A percentile compares a stretch with the other conserved stretches of the same genome.
Evolutionary conservation across 2,329 filamentous ascomycete genomes (phyloP).

Genomic region (Aspergillus spinulosporus): DNA sequence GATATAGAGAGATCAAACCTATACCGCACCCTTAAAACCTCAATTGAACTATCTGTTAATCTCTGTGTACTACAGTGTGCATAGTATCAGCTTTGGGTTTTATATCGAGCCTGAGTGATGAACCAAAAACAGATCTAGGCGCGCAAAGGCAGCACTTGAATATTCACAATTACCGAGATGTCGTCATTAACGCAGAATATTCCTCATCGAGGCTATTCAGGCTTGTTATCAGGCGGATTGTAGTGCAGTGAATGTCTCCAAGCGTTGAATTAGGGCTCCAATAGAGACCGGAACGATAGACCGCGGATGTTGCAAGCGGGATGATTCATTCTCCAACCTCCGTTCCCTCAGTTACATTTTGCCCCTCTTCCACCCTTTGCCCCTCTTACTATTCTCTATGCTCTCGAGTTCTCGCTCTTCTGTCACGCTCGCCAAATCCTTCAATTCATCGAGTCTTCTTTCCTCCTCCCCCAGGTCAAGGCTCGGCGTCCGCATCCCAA

Average conservation of each 20-base stretch:
- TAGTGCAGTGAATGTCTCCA: not conserved
- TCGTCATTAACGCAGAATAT: constrained; percentile 2
- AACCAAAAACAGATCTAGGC: not conserved
- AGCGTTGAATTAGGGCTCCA: not conserved
- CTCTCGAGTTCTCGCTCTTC: constrained; percentile 10
- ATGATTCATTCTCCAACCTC: constrained; percentile 10
- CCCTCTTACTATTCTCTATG: constrained; percentile 11
- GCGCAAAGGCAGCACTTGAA: not conserved
- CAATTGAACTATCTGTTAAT: too few species aligned
- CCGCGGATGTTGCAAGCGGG: constrained; percentile 7
- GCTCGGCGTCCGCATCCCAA: constrained; percentile 22
- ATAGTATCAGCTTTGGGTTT: too few species aligned
- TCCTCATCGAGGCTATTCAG: not conserved
- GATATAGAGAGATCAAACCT: too few species aligned
- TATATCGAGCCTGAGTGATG: too few species aligned
- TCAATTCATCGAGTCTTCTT: constrained; percentile 3
- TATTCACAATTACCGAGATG: not conserved
- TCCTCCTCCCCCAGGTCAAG: constrained; percentile 8
- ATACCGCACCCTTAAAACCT: too few species aligned
- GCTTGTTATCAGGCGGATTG: not conserved
- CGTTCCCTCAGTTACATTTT: constrained; percentile 1
- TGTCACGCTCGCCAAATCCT: constrained; percentile 2
- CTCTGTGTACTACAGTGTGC: too few species aligned
- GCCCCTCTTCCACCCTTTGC: not conserved
- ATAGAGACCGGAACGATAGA: not conserved